Base-by-base conservation (phyloP, 2,329 filamentous ascomycete species). In the Diaporthe amygdali region DNA sequence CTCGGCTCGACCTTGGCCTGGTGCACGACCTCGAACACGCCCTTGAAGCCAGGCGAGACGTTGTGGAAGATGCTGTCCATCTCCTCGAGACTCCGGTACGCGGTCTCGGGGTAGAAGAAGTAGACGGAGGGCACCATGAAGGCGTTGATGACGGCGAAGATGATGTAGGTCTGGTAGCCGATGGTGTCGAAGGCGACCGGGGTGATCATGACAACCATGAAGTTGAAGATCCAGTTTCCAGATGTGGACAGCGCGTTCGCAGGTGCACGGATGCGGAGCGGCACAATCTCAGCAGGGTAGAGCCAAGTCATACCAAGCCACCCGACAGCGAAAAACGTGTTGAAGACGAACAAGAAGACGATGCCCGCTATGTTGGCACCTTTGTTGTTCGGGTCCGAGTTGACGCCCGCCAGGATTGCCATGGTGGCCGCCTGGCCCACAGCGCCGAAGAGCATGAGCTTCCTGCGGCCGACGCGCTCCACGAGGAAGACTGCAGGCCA, bases 361-460 rank as follows among this genome's bases (percentile, higher is more conserved):
- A 83, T 77, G 7, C 77, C 80, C 15, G 75, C 76, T 22, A 81
- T 76, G 17, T 81, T 75, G 44, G 76, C 77, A 0, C 72, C 67
- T 8, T 71, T 77, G 0, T 77, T 74, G 1, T 74, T 71, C 14
- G 49, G 51, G 37, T 69, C 76, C 5, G 81, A 80, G 68, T 82
- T 81, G 14, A 80, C 82, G 41, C 85, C 84, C 0, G 86, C 84
- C 46, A 90, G 83, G 46, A 94, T 85, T 2, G 90, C 87, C 92
- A 94, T 94, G 66, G 88, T 90, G 2, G 86, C 77, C 46, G 89
- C 89, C 83, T 91, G 90, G 0, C 90, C 90, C 3, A 84, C 82
- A 0, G 90, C 88, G 67, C 92, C 92, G 73, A 93, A 89, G 22
- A 94, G 81, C 91, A 95, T 94, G 72, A 94, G 86, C 76, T 89